Evolutionary conservation across 2,329 filamentous ascomycete genomes (phyloP), one percentile per base, ranked within the genome.

Genomic region (Ceratocystis destructans): DNA sequence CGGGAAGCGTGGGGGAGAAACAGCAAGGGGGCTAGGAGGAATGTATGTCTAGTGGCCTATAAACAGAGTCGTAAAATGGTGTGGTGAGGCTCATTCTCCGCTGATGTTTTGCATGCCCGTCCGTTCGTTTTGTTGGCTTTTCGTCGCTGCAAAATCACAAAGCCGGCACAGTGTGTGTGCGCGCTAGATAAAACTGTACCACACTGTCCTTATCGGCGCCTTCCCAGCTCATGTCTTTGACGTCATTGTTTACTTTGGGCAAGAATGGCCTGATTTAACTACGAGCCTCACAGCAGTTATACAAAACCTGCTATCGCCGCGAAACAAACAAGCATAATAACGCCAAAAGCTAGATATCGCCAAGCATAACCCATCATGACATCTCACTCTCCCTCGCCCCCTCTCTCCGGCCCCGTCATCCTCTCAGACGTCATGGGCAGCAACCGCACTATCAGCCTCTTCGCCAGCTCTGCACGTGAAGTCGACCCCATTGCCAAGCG

Each of bases 391-490:
- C 41, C 55, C 10, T 22, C 61, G 5, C 61, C 22, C n/a, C 62
- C 28, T 17, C 10, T 15, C 53, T 61, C 64, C 31, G 57, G 31
- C 17, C 31, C 15, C 10, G 25, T 93, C 41, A 84, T 90, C 68
- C 83, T 97, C 66, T 88, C 87, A 53, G 93, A 97, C 75, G 87
- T 96, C 44, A 86, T 96, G 70, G 87, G 88, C 48, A 86, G 86
- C 70, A 86, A 90, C 66, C 86, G 88, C 71, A 83, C 80, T 68
- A 88, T 96, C 73, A 91, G 90, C 69, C 86, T 92, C 70, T 97
- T 96, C 76, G 88, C 90, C 37, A 85, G 86, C 53, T 85, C 96
- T 72, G 87, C 87, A 4, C 85, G 91, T 68, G 87, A 93, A 72
- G 84, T 92, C 71, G 82, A 86, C 61, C 76, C 80, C n/a, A 80